Base-by-base conservation (phyloP, 345 rosid genomes). In the Gossypium raimondii region DNA sequence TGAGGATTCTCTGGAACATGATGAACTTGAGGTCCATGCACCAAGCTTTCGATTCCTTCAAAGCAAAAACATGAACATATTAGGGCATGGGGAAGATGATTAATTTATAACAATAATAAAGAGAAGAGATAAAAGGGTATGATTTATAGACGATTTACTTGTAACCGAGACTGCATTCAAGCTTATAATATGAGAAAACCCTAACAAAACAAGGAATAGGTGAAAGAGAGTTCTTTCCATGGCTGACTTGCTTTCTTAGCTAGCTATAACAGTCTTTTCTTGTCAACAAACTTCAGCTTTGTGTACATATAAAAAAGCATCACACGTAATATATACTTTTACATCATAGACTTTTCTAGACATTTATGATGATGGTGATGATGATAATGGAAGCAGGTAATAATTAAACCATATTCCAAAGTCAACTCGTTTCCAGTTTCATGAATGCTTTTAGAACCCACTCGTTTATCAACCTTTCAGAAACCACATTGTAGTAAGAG, bases 221-320 rank as follows among this genome's bases (percentile, higher is more conserved):
- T 76, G 82, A 66, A 84, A 69, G 64, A 62, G 29, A 73, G 73
- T 67, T 67, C 80, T 70, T 68, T 83, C 89, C 92, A 88, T 88
- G 67, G 67, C 70, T 62, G 7, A 22, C 73, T 52, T 62, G 48
- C 55, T 51, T 48, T 48, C 41, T 34, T 5, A 45, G 50, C 50
- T 45, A 45, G 52, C 67, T 73, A 66, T 66, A 20, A 14, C 16
- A 18, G 52, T 44, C 4, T 47, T 48, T 11, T 51, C 74, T 61
- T 59, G 24, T 12, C 8, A 20, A 70, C 14, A 64, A 8, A 9
- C 14, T 51, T 51, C 18, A 61, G 14, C 48, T 17, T 52, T 52
- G 17, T 34, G 20, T 47, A 55, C 25, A 53, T 22, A 27, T 9
- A 34, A 47, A 34, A 55, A 56, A 34, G 74, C 52, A 58, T 1